Base-by-base conservation (phyloP, 2,329 filamentous ascomycete species). In the Rhynchosporium agropyri region DNA sequence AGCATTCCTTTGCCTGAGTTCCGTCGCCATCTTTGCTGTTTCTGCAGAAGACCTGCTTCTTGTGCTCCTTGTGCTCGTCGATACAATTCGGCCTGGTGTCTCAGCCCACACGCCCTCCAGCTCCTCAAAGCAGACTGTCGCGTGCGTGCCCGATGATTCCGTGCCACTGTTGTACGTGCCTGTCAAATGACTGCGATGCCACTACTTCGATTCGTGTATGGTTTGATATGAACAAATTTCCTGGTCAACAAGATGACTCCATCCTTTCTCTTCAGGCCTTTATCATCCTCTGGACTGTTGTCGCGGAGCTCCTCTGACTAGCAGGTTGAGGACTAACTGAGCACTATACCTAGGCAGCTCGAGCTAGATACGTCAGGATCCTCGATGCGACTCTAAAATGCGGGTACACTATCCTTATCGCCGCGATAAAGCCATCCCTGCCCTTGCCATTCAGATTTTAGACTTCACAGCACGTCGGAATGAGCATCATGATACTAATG, bases 1-100 rank as follows among this genome's bases (percentile, higher is more conserved):
- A 36, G 64, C 64, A 31, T 70, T 67, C 43, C 72, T 69, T 49
- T 74, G 68, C 62, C 67, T 70, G 8, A 73, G 62, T 43, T 67
- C 61, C 42, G 62, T 68, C 55, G 62, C 62, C 70, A 73, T 73
- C 51, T 5, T 67, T 51, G 40, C 26, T 62, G 13, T 59, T 13
- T 8, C 49, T 57, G 40, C 7, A 10, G 15, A 40, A 43, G 15
- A 46, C 28, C 33, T 26, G 13, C 38, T 36, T 45, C 56, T 58
- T 20, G 43, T 61, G 29, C 36, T 31, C 33, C 36, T 53, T 54
- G 42, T 55, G 31, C 10, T 33, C 36, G 49, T 9, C 20, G 60
- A 46, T 59, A 43, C 57, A 28, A 48, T 58, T 40, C 42, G 20
- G 33, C 51, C 43, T 48, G 42, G 10, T 48, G 45, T 60, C 53